Evolutionary conservation across 73 alveolate species (phyloP), one percentile per base, ranked within the genome.

Genomic region (Diophrys appendiculata): DNA sequence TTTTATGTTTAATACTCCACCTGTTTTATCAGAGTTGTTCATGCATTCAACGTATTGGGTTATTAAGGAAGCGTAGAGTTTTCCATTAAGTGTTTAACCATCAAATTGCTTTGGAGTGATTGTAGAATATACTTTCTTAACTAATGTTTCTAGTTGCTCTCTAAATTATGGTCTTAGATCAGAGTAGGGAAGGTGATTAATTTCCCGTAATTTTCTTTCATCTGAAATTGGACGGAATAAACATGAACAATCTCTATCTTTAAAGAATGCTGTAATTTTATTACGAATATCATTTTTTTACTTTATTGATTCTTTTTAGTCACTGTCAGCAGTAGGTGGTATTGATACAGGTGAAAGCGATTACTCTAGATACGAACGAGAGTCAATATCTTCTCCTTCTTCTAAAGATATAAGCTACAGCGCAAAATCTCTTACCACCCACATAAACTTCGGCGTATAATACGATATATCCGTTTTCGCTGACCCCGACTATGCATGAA

Each of bases 401-500:
- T 35, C 69, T 22, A 31, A 5, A 32, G 26, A 43, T 54, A 31
- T n/a, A 69, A 97, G 67, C 64, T 90, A 93, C 25, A 97, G 91
- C 25, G 97, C 92, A 81, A 96, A 97, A 83, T 97, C 99, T 72
- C 99, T 93, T 54, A 97, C 82, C 33, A 97, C 99, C 99, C 99
- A 97, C 82, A 95, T 95, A 83, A 97, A 91, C 71, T 89, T 77
- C 29, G 99, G 99, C 68, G 97, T 94, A 76, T 96, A 94, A 73
- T 94, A 81, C 29, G 98, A 93, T 1, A 43, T 31, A 28, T 73
- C 88, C 70, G 65, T 22, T 28, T 30, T 31, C 60, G 64, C 53
- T 33, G 73, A 69, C 65, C 76, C 70, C 60, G 55, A 35, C 43
- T 95, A 91, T 60, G 90, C 89, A 65, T 95, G 95, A 43, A 97